Base-by-base conservation (phyloP, 768 basidiomycete species). In the Crassisporium funariophilum region DNA sequence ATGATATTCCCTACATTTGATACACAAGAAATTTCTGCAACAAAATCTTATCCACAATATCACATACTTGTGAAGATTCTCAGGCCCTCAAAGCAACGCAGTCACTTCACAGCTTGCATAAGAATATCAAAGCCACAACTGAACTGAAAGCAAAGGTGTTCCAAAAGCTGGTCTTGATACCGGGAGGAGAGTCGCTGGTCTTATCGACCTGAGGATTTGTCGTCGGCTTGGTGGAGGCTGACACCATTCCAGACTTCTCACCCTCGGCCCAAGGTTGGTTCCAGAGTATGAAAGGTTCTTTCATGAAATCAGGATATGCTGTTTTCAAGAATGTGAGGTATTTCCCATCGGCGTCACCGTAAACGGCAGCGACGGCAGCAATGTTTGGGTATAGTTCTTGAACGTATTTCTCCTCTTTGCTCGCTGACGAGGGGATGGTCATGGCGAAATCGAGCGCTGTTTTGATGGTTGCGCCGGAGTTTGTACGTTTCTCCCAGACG, bases 281-380 rank as follows among this genome's bases (percentile, higher is more conserved):
- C 78, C 78, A 81, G 48, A 82, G 56, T 61, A 79, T 79, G 47
- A 68, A 75, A 20, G 75, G 71, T 50, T 79, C 70, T 9, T 52
- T 53, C 13, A 71, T 67, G 52, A 80, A 82, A 10, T 50, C 52
- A 0, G 67, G 59, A 20, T 72, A 65, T 1, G 53, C 63, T 13
- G 61, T 57, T 41, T 67, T 64, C 54, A 86, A 56, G 60, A 69
- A 84, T 8, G 61, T 45, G 2, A 74, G 68, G 56, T 85, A 85
- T 57, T 73, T 81, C 24, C 76, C 76, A n/a, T 73, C 61, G 2
- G 78, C 59, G 58, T 88, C 84, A n/a, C 85, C 85, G 53, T 83
- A 84, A 11, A 69, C 59, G 3, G 78, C 66, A 12, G 70, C 81
- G 10, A 83, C 76, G 20, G 79, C 77, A 5, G 81, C 83, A 46